phyloP scores from a whole-genome alignment of 148 eudicot genomes.

The Vaccinium darrowii region DNA sequence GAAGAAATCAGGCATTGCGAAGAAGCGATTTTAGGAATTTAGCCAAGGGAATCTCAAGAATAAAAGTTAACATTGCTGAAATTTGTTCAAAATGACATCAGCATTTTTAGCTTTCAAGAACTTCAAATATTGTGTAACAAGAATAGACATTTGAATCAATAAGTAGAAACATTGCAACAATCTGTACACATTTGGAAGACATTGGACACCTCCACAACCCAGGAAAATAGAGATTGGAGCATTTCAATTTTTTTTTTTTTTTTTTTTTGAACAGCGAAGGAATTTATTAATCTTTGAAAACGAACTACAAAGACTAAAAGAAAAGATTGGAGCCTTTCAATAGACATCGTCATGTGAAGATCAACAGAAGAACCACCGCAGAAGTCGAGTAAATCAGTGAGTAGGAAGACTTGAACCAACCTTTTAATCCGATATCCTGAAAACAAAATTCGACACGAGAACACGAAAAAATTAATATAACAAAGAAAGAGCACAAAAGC shows the following conservation, averaged over 20 bases:
- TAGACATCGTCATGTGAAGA: slow-evolving; percentile 21
- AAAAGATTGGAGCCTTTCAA: neutral
- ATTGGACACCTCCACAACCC: neutral
- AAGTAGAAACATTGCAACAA: neutral
- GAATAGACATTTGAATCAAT: neutral
- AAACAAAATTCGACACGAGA: neutral
- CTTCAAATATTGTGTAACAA: neutral
- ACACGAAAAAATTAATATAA: neutral
- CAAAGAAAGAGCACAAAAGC: neutral
- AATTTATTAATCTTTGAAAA: too few relatives aligned
- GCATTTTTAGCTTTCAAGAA: neutral
- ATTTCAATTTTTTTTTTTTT: neutral
- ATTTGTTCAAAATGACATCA: neutral
- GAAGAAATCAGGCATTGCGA: neutral
- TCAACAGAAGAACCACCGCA: slow-evolving; percentile 24
- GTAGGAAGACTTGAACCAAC: slow-evolving; percentile 31
- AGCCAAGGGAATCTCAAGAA: neutral
- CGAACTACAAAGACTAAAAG: too few relatives aligned
- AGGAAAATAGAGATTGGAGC: neutral
- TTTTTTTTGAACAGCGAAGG: too few relatives aligned
- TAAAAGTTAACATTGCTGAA: neutral
- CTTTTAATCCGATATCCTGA: slow-evolving; percentile 29
- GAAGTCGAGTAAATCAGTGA: slow-evolving; percentile 28
- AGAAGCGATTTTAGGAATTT: too few relatives aligned
- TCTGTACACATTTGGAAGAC: neutral